Conservation (phyloP, 345 rosid genomes). For the Euphorbia tirucalli region DNA sequence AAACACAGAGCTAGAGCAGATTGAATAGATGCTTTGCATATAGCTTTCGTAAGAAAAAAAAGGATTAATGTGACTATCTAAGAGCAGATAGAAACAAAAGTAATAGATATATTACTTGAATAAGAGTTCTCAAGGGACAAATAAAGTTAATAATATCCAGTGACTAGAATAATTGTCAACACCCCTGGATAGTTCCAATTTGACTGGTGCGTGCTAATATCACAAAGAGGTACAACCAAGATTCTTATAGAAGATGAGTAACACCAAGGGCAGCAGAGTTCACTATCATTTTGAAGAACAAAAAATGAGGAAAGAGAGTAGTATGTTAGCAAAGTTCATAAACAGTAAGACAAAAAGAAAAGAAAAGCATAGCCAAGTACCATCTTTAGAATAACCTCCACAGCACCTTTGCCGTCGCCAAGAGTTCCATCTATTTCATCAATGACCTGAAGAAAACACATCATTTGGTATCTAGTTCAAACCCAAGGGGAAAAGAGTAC, state of each 20-base stretch:
- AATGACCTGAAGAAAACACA: slow-evolving; percentile 58
- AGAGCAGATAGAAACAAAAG: not conserved
- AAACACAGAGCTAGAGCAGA: slow-evolving; percentile 7
- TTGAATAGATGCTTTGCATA: not conserved
- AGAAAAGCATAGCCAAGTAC: slow-evolving; percentile 38
- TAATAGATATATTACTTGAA: not conserved
- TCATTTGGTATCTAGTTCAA: slow-evolving; percentile 14
- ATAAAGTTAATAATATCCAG: not conserved
- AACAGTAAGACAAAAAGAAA: slow-evolving; percentile 12
- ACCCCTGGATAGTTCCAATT: not conserved
- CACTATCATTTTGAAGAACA: not conserved
- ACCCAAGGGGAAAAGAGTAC: slow-evolving; percentile 5
- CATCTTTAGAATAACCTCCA: slow-evolving; percentile 90
- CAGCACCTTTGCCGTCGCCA: slow-evolving; percentile 96
- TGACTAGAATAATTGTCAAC: not conserved
- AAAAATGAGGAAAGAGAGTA: slow-evolving; percentile 6
- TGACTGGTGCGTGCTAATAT: not conserved
- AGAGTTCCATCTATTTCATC: slow-evolving; percentile 99
- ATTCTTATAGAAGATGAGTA: not conserved
- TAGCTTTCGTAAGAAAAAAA: not conserved
- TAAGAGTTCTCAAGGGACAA: not conserved
- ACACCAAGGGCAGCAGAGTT: not conserved
- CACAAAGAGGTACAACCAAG: slow-evolving; percentile 2
- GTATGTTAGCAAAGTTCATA: slow-evolving; percentile 5
- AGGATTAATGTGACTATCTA: not conserved